phyloP scores from a whole-genome alignment of 2,329 filamentous ascomycete genomes.

The Uncinocarpus reesii region DNA sequence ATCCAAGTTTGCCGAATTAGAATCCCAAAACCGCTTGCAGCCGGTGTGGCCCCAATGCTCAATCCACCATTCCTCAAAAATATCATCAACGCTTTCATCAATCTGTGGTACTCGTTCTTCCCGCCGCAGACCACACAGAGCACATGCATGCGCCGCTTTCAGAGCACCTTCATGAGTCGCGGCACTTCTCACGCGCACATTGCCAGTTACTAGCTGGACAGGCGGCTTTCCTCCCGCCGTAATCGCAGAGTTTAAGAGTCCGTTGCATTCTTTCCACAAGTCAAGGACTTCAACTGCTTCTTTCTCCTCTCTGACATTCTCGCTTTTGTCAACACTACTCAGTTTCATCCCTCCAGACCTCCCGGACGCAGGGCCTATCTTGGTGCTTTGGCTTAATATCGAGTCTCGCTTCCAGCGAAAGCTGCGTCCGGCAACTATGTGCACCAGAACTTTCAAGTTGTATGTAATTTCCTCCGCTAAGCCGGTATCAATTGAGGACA shows the following conservation, averaged over 20 bases:
- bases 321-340: constrained; percentile 69
- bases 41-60: constrained; percentile 75
- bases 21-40: constrained; percentile 77
- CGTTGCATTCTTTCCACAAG: constrained; percentile 65
- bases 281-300: constrained; percentile 68
- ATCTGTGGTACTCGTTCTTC: constrained; percentile 72
- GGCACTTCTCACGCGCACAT: constrained; percentile 56
- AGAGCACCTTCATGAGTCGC: constrained; percentile 55
- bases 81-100: constrained; percentile 70
- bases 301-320: constrained; percentile 71
- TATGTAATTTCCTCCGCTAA: constrained; percentile 23
- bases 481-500: constrained; percentile 21
- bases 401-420: constrained; percentile 84
- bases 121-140: constrained; percentile 76
- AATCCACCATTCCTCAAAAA: constrained; percentile 94
- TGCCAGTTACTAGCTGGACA: constrained; percentile 62
- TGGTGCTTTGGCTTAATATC: constrained; percentile 75
- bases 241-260: constrained; percentile 57
- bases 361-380: constrained; percentile 63
- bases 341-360: constrained; percentile 83
- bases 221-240: constrained; percentile 30
- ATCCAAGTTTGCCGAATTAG: constrained; percentile 59
- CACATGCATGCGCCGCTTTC: constrained; percentile 63
- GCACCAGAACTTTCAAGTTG: constrained; percentile 52
- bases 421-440: constrained; percentile 73